Base-by-base conservation (phyloP, 345 rosid species). In the Salix purpurea region DNA sequence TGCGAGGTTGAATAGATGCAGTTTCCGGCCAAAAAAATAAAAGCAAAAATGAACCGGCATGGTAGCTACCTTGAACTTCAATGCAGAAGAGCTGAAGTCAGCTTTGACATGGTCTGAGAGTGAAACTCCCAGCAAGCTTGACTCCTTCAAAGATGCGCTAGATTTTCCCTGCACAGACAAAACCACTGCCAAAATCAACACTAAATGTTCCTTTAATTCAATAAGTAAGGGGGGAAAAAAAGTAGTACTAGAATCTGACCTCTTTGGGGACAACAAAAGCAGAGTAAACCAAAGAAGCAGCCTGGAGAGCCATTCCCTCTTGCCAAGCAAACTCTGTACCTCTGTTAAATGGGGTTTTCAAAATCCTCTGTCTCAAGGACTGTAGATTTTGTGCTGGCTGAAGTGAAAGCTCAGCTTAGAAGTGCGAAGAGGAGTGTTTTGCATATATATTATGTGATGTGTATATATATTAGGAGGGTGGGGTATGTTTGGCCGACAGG, bases 231-330 rank as follows among this genome's bases (percentile, higher is more conserved):
- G 5, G 8, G 3, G 7, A 37, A 26, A 40, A 70, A 34, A 72
- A 67, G 18, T 54, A 52, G 3, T 23, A 32, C 34, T n/a, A 71
- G 16, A n/a, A 71, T 70, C 77, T 72, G 79, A 95, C 97, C 91
- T 90, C 89, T 84, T 87, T 90, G 44, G 84, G 88, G 58, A 83
- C 69, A 70, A 86, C 76, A 81, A 89, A 85, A 79, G 92, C 80
- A 76, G 92, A 89, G 76, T 93, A 86, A 67, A 87, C 84, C 85
- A 93, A 86, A 73, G 96, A 88, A 86, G 96, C 85, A 78, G 98
- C 85, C 80, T 84, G 95, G 64, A 91, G 90, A 73, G 93, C 92
- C 97, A 93, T 93, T 79, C 14, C 21, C 68, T 67, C 24, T 44
- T 10, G 28, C 64, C 36, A 36, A 70, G 34, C 14, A 44, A 67